These are phyloP conservation scores for Aspergillus cejpii DNA, from an alignment of 2,329 filamentous ascomycete genomes.

Conservation along the genomic window DNA sequence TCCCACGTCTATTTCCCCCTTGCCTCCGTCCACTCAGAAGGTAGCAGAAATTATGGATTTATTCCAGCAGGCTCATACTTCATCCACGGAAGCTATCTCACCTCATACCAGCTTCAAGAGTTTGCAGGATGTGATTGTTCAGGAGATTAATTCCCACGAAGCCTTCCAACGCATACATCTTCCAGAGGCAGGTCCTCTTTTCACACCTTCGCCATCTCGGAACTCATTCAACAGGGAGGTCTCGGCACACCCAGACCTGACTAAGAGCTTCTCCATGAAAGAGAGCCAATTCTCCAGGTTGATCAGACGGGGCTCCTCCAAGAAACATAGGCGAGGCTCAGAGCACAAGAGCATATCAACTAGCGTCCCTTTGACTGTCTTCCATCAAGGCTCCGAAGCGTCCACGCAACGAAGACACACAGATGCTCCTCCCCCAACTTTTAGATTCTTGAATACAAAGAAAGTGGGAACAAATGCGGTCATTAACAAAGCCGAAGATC, in stretches of 20 bases:
- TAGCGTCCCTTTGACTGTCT: constrained; percentile 18
- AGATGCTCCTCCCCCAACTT: constrained; percentile 35
- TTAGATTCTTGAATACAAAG: constrained; percentile 23
- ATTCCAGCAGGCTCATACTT: constrained; percentile 35
- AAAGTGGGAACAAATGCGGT: constrained; percentile 4
- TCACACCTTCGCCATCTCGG: constrained; percentile 28
- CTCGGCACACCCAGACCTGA: constrained; percentile 12
- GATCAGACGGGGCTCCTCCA: constrained; percentile 29
- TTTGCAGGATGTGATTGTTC: constrained; percentile 39
- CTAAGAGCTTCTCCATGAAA: constrained; percentile 24
- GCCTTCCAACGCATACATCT: constrained; percentile 34
- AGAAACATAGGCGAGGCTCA: constrained; percentile 22
- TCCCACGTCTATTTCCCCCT: constrained; percentile 20
- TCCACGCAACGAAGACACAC: constrained; percentile 34
- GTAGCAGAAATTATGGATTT: constrained; percentile 39
- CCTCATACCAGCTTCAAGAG: constrained; percentile 37
- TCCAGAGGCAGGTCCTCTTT: constrained; percentile 27
- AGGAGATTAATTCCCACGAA: constrained; percentile 42
- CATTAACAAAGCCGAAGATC: constrained; percentile 10
- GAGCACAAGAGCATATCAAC: constrained; percentile 30
- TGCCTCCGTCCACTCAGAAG: constrained; percentile 27
- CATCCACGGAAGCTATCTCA: constrained; percentile 21
- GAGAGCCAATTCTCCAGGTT: constrained; percentile 29
- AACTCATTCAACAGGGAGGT: constrained; percentile 18
- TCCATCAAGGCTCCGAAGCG: constrained; percentile 17